Evolutionary conservation across 331 rosid species (phyloP).

Genomic region (Quercus tomentella): DNA sequence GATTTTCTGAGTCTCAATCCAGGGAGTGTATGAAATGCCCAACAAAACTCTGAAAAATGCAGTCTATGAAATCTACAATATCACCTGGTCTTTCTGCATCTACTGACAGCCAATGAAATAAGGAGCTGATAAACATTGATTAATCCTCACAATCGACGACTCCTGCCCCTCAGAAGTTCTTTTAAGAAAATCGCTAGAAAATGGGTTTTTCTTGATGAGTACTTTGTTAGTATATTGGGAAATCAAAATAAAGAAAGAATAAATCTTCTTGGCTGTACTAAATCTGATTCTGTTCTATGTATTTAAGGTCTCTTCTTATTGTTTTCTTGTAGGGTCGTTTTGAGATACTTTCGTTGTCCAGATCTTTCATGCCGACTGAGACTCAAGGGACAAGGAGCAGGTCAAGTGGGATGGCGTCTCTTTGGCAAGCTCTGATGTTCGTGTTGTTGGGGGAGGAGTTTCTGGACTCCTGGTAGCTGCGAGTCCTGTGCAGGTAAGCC

Average conservation of each 20-base stretch:
- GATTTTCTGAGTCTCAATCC: too few species aligned
- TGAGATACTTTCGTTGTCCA: constrained; percentile 68
- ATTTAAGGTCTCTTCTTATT: background rate
- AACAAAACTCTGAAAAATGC: too few species aligned
- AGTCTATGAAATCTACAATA: too few species aligned
- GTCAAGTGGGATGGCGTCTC: constrained; percentile 71
- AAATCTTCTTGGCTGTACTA: too few species aligned
- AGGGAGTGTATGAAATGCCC: too few species aligned
- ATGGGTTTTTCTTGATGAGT: background rate
- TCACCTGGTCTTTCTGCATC: too few species aligned
- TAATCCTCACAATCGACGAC: too few species aligned
- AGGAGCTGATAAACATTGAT: too few species aligned
- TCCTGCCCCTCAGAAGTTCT: too few species aligned
- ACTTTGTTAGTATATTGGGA: background rate
- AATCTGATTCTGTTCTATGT: too few species aligned
- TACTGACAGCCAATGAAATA: too few species aligned
- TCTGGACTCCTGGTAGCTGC: constrained; percentile 77
- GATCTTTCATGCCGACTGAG: constrained; percentile 76
- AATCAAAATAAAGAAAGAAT: background rate
- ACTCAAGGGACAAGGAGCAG: constrained; percentile 65
- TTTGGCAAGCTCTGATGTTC: constrained; percentile 74
- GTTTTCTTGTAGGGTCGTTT: constrained; percentile 67
- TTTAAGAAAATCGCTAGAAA: too few species aligned
- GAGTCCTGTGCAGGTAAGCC: constrained; percentile 69
- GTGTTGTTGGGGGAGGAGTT: constrained; percentile 69